A percentile compares a stretch with the other conserved stretches of the same genome.
phyloP scores from a whole-genome alignment of 495 filamentous ascomycete genomes.

The Penicillium waksmanii region DNA sequence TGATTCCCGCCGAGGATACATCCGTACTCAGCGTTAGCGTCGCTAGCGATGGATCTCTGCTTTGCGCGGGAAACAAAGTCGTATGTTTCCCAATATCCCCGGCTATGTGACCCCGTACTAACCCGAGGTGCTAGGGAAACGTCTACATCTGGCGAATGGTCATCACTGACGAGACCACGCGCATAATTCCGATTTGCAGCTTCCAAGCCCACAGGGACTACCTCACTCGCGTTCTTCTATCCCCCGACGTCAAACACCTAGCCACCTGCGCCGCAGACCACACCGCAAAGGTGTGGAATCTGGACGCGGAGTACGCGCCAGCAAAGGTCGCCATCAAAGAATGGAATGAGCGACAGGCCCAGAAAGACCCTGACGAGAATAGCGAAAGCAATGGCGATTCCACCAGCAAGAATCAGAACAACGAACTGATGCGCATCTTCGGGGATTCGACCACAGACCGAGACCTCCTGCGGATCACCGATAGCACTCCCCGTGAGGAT shows the following conservation, averaged over 20 bases:
- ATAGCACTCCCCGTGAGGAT: constrained; percentile 29
- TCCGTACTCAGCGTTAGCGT: constrained; percentile 93
- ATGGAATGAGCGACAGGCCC: constrained; percentile 29
- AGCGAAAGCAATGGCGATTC: constrained; percentile 20
- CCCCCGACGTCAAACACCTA: constrained; percentile 94
- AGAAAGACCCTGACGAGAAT: constrained; percentile 11
- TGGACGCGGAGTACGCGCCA: constrained; percentile 60
- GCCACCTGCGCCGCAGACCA: constrained; percentile 98
- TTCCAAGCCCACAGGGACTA: constrained; percentile 93
- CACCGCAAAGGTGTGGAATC: constrained; percentile 96
- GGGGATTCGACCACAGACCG: constrained; percentile 24
- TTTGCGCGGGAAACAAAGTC: constrained; percentile 94
- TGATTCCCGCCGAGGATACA: constrained; percentile 95
- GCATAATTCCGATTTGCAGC: constrained; percentile 86
- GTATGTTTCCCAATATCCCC: constrained; percentile 46
- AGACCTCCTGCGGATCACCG: constrained; percentile 32
- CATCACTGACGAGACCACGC: constrained; percentile 80
- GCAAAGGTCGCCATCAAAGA: constrained; percentile 46
- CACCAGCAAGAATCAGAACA: constrained; percentile 19
- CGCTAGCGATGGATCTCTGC: constrained; percentile 87
- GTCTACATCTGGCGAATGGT: constrained; percentile 96
- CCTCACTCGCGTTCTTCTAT: constrained; percentile 93
- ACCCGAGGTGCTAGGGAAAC: constrained; percentile 66
- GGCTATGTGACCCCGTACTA: background rate
- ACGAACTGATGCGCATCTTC: constrained; percentile 35